Percentiles rank a stretch among this genome's conserved stretches.
phyloP scores from a whole-genome alignment of 495 filamentous ascomycete genomes.

The Staphylotrichum tortipilum region DNA sequence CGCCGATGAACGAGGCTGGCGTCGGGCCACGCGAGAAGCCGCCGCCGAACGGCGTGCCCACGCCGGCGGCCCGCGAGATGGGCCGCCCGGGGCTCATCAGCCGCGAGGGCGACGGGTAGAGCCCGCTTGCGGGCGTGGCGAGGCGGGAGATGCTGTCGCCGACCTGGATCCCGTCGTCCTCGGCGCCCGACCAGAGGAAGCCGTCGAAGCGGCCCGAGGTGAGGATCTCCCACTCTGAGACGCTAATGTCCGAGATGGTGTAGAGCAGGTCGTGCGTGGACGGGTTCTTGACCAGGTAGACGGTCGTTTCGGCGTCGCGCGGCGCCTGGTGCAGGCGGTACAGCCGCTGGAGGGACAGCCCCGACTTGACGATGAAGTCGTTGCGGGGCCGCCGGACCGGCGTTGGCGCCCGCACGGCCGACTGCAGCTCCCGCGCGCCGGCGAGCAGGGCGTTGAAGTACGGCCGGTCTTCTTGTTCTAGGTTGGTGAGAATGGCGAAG shows the following conservation, averaged over 20 bases:
- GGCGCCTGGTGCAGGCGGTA: conserved; percentile 66
- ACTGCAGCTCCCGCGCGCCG: conserved; percentile 53
- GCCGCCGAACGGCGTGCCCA: conserved; percentile 26
- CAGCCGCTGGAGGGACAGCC: conserved; percentile 70
- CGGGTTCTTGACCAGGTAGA: conserved; percentile 82
- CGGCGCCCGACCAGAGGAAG: conserved; percentile 91
- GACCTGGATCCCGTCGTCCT: conserved; percentile 43
- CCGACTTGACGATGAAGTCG: conserved; percentile 60
- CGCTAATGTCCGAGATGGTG: conserved; percentile 77
- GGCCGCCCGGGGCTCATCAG: conserved; percentile 24
- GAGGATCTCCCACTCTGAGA: conserved; percentile 92
- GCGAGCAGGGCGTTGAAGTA: conserved; percentile 70
- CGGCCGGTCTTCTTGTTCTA: conserved; percentile 63
- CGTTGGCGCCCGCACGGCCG: conserved; percentile 47
- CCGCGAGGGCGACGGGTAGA: conserved; percentile 31
- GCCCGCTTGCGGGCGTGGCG: conserved; percentile 42
- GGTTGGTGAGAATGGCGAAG: conserved; percentile 85
- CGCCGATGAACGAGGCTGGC: conserved; percentile 40
- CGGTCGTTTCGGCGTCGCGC: conserved; percentile 74
- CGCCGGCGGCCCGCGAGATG: conserved; percentile 31
- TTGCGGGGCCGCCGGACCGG: conserved; percentile 50
- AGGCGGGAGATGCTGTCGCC: conserved; percentile 45
- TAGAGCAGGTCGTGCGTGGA: conserved; percentile 74
- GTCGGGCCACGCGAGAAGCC: conserved; percentile 35
- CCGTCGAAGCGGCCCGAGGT: conserved; percentile 94